A percentile compares a stretch with the other conserved stretches of the same genome.
phyloP scores from a whole-genome alignment of 768 basidiomycete species.

The Phlebiopsis gigantea region DNA sequence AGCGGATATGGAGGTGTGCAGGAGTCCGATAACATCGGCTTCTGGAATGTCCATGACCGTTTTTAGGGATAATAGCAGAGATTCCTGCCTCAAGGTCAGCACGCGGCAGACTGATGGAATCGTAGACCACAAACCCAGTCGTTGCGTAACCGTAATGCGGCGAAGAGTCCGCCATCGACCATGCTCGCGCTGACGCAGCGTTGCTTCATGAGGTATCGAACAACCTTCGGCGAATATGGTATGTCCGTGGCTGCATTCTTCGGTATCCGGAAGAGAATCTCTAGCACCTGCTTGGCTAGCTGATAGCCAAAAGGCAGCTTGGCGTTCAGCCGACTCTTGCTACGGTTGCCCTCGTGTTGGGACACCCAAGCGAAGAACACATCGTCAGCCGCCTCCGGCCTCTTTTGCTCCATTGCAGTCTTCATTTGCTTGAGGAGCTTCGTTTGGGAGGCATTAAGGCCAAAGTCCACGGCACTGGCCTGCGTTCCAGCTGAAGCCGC shows the following conservation, averaged over 20 bases:
- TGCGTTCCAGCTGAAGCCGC: conserved; percentile 5
- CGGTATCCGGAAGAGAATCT: conserved; percentile 41
- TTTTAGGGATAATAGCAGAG: conserved; percentile 45
- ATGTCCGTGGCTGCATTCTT: conserved; percentile 18
- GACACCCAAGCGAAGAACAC: conserved; percentile 61
- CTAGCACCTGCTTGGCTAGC: conserved; percentile 57
- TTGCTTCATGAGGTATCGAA: conserved; percentile 52
- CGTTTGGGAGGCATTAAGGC: conserved; percentile 19
- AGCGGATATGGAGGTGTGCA: conserved; percentile 38
- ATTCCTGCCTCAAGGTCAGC: conserved; percentile 17
- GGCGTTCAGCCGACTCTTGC: neutral
- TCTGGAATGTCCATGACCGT: conserved; percentile 63
- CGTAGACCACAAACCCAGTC: conserved; percentile 57
- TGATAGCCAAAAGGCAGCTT: conserved; percentile 30
- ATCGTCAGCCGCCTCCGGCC: conserved; percentile 47
- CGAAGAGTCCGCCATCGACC: conserved; percentile 55
- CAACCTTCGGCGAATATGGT: conserved; percentile 51
- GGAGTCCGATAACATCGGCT: conserved; percentile 49
- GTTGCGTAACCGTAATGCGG: conserved; percentile 41
- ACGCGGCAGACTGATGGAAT: neutral
- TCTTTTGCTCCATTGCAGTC: conserved; percentile 35
- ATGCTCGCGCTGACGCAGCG: conserved; percentile 54
- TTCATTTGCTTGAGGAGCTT: conserved; percentile 36
- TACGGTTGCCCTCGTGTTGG: conserved; percentile 17
- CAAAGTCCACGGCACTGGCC: neutral